phyloP scores from a whole-genome alignment of 1,284 basidiomycete species.

The Ustilago xerochloae region DNA sequence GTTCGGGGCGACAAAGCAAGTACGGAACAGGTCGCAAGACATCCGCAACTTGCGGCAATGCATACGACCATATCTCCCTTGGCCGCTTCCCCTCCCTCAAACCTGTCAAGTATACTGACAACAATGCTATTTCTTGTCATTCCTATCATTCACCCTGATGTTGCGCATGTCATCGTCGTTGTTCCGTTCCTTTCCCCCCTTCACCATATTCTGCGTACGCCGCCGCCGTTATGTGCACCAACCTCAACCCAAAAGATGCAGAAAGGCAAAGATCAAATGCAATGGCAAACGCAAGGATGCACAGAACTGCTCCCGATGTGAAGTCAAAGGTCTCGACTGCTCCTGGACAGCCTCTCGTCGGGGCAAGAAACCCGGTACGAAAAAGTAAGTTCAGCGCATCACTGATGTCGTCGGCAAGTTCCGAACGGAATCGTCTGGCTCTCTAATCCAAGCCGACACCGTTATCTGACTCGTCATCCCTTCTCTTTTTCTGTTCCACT shows the following conservation, averaged over 20 bases:
- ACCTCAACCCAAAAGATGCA: conserved; percentile 32
- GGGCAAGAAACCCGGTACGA: conserved; percentile 50
- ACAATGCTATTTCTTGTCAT: background rate
- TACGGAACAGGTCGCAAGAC: background rate
- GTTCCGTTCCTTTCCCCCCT: background rate
- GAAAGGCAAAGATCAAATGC: conserved; percentile 53
- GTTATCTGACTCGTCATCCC: background rate
- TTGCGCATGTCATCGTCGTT: background rate
- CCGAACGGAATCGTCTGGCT: background rate
- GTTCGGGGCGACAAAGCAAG: background rate
- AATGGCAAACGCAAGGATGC: conserved; percentile 50
- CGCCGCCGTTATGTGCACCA: background rate
- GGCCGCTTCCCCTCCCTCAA: conserved; percentile 6
- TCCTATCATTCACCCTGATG: background rate
- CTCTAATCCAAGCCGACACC: background rate
- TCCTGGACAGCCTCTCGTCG: conserved; percentile 44
- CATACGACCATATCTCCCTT: conserved; percentile 21
- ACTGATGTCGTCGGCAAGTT: background rate
- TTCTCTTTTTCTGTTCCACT: background rate
- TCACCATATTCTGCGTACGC: background rate
- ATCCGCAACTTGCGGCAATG: conserved; percentile 31
- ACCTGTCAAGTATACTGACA: conserved; percentile 9
- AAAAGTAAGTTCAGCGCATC: conserved; percentile 28
- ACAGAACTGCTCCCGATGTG: conserved; percentile 43
- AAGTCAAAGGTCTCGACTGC: conserved; percentile 47